Evolutionary conservation across 2,329 filamentous ascomycete genomes (phyloP).

Genomic region (Fusarium pseudoanthophilum): DNA sequence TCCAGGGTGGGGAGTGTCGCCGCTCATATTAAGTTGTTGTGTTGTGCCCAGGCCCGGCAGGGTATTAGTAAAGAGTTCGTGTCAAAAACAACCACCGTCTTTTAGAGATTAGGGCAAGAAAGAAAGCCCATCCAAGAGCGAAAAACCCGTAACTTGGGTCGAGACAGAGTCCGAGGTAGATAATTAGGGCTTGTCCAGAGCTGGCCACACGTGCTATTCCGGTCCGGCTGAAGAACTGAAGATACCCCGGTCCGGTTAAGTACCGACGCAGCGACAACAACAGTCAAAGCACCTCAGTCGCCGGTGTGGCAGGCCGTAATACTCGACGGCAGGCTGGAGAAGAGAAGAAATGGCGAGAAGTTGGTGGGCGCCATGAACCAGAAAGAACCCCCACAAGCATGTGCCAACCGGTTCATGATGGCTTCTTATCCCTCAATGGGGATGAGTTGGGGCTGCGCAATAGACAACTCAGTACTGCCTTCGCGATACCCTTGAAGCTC

Average conservation of each 20-base stretch:
- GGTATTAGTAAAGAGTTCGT: conserved; percentile 36
- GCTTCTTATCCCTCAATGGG: conserved; percentile 46
- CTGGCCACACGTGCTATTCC: conserved; percentile 17
- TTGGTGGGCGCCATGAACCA: conserved; percentile 14
- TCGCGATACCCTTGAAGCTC: conserved; percentile 34
- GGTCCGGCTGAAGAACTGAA: conserved; percentile 26
- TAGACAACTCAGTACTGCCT: conserved; percentile 43
- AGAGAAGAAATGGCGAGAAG: conserved; percentile 16
- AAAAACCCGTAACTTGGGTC: neutral
- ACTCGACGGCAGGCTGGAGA: neutral
- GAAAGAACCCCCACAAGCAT: conserved; percentile 6
- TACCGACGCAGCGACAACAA: conserved; percentile 13
- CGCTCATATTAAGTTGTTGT: conserved; percentile 21
- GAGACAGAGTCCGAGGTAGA: conserved; percentile 9
- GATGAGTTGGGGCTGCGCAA: conserved; percentile 46
- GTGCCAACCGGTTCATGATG: neutral
- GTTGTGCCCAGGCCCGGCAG: conserved; percentile 24
- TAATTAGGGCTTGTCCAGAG: conserved; percentile 8
- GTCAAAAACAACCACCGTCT: conserved; percentile 27
- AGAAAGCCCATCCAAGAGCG: conserved; percentile 4
- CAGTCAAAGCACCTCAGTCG: conserved; percentile 12
- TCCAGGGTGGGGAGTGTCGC: conserved; percentile 5
- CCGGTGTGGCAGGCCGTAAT: neutral
- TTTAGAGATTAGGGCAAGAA: conserved; percentile 12
- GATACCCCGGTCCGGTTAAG: conserved; percentile 19